Evolutionary conservation across 768 basidiomycete genomes (phyloP).

Genomic region (Phaeotremella skinneri): DNA sequence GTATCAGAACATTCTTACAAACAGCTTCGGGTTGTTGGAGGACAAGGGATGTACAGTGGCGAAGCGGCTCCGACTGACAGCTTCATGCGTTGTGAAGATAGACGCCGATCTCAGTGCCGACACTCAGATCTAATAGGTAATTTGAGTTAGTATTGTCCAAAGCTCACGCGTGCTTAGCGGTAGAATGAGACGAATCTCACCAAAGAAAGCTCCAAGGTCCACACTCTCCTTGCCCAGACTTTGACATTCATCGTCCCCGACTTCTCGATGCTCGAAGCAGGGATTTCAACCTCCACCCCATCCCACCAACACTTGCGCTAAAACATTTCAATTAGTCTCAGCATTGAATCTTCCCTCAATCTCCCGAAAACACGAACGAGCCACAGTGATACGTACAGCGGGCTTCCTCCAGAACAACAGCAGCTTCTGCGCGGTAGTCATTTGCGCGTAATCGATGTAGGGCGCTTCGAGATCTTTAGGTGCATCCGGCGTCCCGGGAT

Average conservation of each 20-base stretch:
- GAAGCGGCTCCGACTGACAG: too few species aligned
- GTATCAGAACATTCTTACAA: too few species aligned
- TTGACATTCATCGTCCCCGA: constrained; percentile 62
- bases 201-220: constrained; percentile 95
- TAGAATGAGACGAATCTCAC: constrained; percentile 55
- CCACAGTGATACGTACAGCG: constrained; percentile 66
- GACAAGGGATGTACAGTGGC: too few species aligned
- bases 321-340: background rate
- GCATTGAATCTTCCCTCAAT: background rate
- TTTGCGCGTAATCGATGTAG: constrained; percentile 83
- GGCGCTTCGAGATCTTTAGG: constrained; percentile 41
- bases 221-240: constrained; percentile 94
- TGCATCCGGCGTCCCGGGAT: constrained; percentile 52
- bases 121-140: constrained; percentile 7
- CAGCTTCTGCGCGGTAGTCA: constrained; percentile 96
- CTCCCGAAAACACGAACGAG: too few species aligned
- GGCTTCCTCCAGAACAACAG: constrained; percentile 98
- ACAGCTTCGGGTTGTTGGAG: too few species aligned
- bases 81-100: too few species aligned
- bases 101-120: too few species aligned
- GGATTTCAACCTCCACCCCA: constrained; percentile 83
- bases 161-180: background rate
- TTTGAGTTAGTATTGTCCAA: background rate
- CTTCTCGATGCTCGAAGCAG: constrained; percentile 58
- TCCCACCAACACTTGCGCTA: constrained; percentile 99